These are phyloP conservation scores for Tetrahymena borealis DNA, from an alignment of 73 alveolate species.

Conservation along the genomic window DNA sequence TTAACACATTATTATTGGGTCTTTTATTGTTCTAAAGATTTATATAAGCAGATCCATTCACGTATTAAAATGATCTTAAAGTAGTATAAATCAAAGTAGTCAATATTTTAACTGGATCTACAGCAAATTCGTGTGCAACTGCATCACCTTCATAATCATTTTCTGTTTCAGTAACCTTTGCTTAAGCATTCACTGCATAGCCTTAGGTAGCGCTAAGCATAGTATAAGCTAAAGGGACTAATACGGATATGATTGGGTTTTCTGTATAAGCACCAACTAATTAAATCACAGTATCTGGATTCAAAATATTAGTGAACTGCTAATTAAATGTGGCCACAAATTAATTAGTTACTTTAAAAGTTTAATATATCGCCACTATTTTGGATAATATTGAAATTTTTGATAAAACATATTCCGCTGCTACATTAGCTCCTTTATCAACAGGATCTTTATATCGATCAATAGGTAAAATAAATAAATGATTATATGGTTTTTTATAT, in stretches of 20 bases:
- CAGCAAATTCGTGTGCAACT: neutral
- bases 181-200: neutral
- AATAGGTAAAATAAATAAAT: neutral
- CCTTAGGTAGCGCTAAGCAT: neutral
- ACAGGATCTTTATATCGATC: neutral
- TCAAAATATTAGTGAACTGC: neutral
- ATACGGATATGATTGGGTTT: neutral
- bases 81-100: neutral
- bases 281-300: neutral
- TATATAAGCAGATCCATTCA: neutral
- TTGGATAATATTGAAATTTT: neutral
- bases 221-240: neutral
- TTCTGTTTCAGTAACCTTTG: neutral
- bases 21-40: neutral
- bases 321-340: neutral
- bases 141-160: neutral
- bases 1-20: neutral
- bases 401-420: neutral
- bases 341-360: neutral
- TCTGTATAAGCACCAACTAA: neutral
- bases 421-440: neutral
- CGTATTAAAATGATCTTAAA: neutral
- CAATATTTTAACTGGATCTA: neutral
- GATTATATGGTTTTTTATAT: neutral
- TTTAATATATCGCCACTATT: neutral